phyloP scores from a whole-genome alignment of 106 monocot species.

The Dioscorea alata region DNA sequence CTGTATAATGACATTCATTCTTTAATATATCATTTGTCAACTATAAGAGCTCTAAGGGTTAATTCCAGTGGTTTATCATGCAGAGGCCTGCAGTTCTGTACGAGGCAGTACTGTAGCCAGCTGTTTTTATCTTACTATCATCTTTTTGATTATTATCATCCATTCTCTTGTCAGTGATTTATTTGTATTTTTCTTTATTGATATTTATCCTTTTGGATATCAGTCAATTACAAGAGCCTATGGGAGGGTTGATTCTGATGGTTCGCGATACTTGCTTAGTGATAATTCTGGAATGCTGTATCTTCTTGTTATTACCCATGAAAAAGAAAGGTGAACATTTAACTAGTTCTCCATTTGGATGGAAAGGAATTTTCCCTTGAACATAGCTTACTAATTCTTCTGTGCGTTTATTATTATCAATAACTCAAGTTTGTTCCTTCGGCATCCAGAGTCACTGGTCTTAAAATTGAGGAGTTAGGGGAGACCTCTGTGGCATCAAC shows the following conservation, averaged over 20 bases:
- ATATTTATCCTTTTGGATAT: not conserved
- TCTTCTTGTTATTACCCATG: slow-evolving; percentile 93
- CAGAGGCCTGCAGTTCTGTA: slow-evolving; percentile 21
- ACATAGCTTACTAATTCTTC: too few species aligned
- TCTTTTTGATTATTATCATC: not conserved
- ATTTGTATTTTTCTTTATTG: not conserved
- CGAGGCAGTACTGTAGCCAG: slow-evolving; percentile 63
- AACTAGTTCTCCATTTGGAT: too few species aligned
- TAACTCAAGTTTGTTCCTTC: not conserved
- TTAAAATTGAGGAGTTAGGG: slow-evolving; percentile 90
- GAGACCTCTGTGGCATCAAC: slow-evolving; percentile 96
- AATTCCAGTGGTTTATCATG: slow-evolving; percentile 93
- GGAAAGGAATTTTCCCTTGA: too few species aligned
- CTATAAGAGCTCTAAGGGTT: slow-evolving; percentile 87
- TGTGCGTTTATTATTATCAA: not conserved
- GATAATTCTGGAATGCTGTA: slow-evolving; percentile 88
- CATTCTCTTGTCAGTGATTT: not conserved
- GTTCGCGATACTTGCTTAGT: slow-evolving; percentile 93
- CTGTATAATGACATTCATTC: not conserved
- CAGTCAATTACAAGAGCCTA: slow-evolving; percentile 98
- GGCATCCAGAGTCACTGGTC: slow-evolving; percentile 75
- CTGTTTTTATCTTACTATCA: not conserved
- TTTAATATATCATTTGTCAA: slow-evolving; percentile 46
- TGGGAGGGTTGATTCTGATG: slow-evolving; percentile 96
- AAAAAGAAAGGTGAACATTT: slow-evolving; percentile 62